Base-by-base conservation (phyloP, 805 yeast species). In the Barnettozyma californica region DNA sequence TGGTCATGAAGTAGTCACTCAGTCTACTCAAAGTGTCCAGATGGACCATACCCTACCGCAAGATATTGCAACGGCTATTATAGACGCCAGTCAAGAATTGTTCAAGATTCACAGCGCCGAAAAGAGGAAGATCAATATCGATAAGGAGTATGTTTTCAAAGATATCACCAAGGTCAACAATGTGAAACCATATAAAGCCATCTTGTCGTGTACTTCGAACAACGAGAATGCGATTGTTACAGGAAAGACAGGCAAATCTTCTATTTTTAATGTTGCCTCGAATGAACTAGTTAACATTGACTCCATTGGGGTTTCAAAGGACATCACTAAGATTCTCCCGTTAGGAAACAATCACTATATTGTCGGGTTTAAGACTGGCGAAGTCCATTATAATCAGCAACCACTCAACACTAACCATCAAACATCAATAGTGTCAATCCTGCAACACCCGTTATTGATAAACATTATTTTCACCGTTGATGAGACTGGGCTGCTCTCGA, bases 401-500 rank as follows among this genome's bases (percentile, higher is more conserved):
- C 13, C 45, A 9, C 26, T 49, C 7, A 47, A 49, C 9, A 35
- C 47, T 7, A 48, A 52, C 35, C 52, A 49, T 34, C 41, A 33
- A 13, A 26, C 36, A 9, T 9, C 52, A 3, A 57, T 65, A 2
- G 51, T 60, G 3, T 47, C 61, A 7, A 55, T 70, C 7, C 44
- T 62, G 9, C 60, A 60, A 9, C 75, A 71, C 50, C 76, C 76
- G 1, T 59, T 54, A 19, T 44, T 71, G 7, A 38, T 54, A 5
- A 42, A 60, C 26, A 43, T 71, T n/a, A 59, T 65, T 3, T 52
- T 68, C 1, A 47, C 68, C 0, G 43, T 70, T n/a, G 61, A 64
- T 33, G 25, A 46, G 11, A 54, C 61, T 27, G 62, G 61, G 9
- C 44, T 58, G 7, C 59, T 69, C 61, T 42, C 58, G 2, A 18